These are phyloP conservation scores for Leccinum disarticulatum DNA, from an alignment of 768 basidiomycete species.

Conservation along the genomic window DNA sequence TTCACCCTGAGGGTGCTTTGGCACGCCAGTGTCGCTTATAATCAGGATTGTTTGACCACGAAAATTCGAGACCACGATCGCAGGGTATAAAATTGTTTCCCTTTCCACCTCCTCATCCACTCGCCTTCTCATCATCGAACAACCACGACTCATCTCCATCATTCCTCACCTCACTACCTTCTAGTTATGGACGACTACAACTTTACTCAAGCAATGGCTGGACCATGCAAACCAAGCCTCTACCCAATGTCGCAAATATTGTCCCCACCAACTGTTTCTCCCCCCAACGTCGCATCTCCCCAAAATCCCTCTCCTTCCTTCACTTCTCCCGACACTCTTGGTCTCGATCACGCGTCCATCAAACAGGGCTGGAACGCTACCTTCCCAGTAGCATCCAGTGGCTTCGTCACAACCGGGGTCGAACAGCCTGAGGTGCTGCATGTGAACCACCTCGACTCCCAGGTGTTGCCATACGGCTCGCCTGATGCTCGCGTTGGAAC, in stretches of 20 bases:
- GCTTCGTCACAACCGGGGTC: neutral
- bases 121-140: neutral
- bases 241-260: neutral
- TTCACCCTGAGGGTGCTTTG: slow-evolving; percentile 5
- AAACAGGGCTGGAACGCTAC: neutral
- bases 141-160: neutral
- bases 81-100: slow-evolving; percentile 1
- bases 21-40: neutral
- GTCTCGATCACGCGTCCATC: neutral
- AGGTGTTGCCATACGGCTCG: neutral
- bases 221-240: neutral
- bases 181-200: neutral
- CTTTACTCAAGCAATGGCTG: too few relatives aligned
- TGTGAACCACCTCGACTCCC: neutral
- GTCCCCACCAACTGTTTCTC: neutral
- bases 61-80: neutral
- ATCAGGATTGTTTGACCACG: neutral
- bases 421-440: neutral
- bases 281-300: neutral
- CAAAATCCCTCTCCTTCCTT: neutral
- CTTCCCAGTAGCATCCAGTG: neutral
- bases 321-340: neutral
- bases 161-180: neutral
- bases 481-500: too few relatives aligned
- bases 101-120: too few relatives aligned